Conservation (phyloP, 176 grass and related monocot species). For the Phoenix dactylifera region DNA sequence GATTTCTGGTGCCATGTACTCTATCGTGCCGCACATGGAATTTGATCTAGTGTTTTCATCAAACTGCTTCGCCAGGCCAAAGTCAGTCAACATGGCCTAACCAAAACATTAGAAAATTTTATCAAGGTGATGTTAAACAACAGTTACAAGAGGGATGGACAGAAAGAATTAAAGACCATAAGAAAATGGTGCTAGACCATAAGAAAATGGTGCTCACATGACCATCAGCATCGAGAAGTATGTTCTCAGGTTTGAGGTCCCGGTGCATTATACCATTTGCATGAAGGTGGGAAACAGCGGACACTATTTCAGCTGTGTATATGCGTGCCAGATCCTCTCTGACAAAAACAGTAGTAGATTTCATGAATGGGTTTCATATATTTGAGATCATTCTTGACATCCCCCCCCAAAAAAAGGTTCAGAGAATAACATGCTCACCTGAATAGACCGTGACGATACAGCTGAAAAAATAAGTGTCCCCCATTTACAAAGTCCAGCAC, state of each 20-base stretch:
- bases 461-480: slow-evolving; percentile 98
- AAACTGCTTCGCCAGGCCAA: slow-evolving; percentile 94
- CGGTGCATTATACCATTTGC: slow-evolving; percentile 94
- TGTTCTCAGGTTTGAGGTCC: slow-evolving; percentile 99
- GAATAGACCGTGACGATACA: slow-evolving; percentile 93
- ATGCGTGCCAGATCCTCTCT: slow-evolving; percentile 90
- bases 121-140: slow-evolving; percentile 1
- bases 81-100: slow-evolving; percentile 92
- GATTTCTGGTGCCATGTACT: slow-evolving; percentile 99
- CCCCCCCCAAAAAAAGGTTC: too few relatives aligned
- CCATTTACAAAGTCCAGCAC: slow-evolving; percentile 96
- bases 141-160: not conserved
- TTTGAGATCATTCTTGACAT: too few relatives aligned
- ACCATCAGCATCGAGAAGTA: slow-evolving; percentile 79
- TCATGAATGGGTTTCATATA: too few relatives aligned
- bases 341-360: slow-evolving; percentile 8
- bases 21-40: slow-evolving; percentile 87
- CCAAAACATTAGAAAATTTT: not conserved
- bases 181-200: slow-evolving; percentile 12
- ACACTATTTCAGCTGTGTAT: slow-evolving; percentile 91
- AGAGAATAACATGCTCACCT: slow-evolving; percentile 31
- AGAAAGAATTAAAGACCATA: not conserved
- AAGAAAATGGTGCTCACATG: slow-evolving; percentile 49
- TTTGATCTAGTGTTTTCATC: slow-evolving; percentile 95
- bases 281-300: slow-evolving; percentile 83